Base-by-base conservation (phyloP, 345 rosid species). In the Raphanus raphanistrum region DNA sequence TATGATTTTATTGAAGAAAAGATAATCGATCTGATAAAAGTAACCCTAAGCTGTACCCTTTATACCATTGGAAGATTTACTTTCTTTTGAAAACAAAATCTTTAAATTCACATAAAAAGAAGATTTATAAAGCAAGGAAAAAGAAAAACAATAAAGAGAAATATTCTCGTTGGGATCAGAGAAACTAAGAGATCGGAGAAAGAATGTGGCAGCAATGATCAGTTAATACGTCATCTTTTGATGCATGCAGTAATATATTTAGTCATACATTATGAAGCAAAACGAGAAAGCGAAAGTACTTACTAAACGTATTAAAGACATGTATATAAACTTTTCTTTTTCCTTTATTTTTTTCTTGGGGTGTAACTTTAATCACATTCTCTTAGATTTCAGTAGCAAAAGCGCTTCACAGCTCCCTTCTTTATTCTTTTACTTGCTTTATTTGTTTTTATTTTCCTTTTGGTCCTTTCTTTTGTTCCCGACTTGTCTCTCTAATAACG, bases 121-220 rank as follows among this genome's bases (percentile, higher is more conserved):
- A 80, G 79, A 74, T 79, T 71, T 71, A 48, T 78, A 71, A 75
- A 79, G 75, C 63, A 79, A 35, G 28, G 45, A 68, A 77, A 48
- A 77, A 68, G 62, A 55, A 79, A 62, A 71, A 55, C 72, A 66
- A 57, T 57, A 75, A 75, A 79, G 77, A 67, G 79, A 73, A 48
- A 33, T 72, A 68, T 74, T 76, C 76, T 77, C 80, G 75, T 86
- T 64, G 89, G 89, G 89, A 86, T 86, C 83, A 72, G 86, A 63
- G 85, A 85, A 71, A 80, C 82, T 70, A 75, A 70, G 82, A 80
- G 79, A 80, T 80, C 79, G 66, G 65, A 81, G 82, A 77, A 73
- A 79, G 77, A 83, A 74, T 74, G 85, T 77, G 82, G 77, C 73
- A 81, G 86, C 73, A 81, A 81, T 84, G 82, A 73, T 75, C 78